Evolutionary conservation across 371 early-diverging fungal species (phyloP), one percentile per base, ranked within the genome.

Genomic region (Neoconidiobolus thromboides): DNA sequence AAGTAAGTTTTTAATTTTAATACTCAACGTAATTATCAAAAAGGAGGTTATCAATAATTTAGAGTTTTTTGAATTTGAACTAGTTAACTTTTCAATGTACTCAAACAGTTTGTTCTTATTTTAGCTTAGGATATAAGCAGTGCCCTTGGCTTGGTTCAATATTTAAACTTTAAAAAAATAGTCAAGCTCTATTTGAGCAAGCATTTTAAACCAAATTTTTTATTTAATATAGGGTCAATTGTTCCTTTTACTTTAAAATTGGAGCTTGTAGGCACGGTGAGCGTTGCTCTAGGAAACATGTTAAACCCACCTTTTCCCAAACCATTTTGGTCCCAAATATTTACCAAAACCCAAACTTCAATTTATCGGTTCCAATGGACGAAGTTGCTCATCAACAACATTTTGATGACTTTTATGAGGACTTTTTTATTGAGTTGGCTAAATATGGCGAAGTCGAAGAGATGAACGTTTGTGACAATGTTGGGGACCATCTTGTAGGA

Each of bases 181-280:
- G 26, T 26, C 26, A 26, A 26, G 26, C 26, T 26, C 26, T 26
- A 26, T 26, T 26, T 26, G 26, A 26, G 26, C 26, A 26, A 26
- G 26, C 26, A 26, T 56, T 15, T 15, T 3, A 49, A 40, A 43
- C 46, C 40, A 40, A 64, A 43, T 38, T 26, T 60, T 54, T 3
- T 50, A 39, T 61, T 47, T 37, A 40, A 50, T 61, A 52, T 26
- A 93, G 88, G 68, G 93, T 95, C 64, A 93, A 96, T 71, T 98
- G 98, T 70, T 87, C 90, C 50, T 98, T 96, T 71, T 98, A 94
- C 80, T 93, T 89, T 79, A 96, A 96, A 78, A 96, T 96, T 63
- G 96, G 96, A 39, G 94, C 96, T 46, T 98, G 99, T 70, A 82
- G 96, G 48, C 96, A 96, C 68, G 97, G 96, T 55, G 96, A 94